Percentiles rank a stretch among this genome's conserved stretches.
Evolutionary conservation across 306 rosid genomes (phyloP).

Genomic region (Cucurbita maxima): DNA sequence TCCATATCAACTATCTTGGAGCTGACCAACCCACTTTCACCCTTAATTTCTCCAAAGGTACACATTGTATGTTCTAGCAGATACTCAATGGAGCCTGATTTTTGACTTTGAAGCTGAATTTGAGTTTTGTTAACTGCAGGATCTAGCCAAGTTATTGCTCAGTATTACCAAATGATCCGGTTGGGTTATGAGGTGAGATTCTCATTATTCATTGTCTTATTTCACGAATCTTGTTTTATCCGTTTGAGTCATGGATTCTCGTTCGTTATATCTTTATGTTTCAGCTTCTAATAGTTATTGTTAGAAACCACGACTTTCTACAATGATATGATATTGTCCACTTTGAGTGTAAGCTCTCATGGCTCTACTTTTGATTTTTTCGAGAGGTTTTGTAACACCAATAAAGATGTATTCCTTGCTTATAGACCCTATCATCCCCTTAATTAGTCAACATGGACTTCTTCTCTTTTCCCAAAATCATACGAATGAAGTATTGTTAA

Average conservation of each 20-base stretch:
- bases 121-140: slow-evolving; percentile 28
- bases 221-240: not conserved
- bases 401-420: too few relatives aligned
- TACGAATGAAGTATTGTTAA: too few relatives aligned
- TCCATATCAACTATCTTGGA: slow-evolving; percentile 90
- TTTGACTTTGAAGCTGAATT: not conserved
- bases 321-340: too few relatives aligned
- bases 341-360: too few relatives aligned
- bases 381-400: too few relatives aligned
- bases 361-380: too few relatives aligned
- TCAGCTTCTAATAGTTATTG: not conserved
- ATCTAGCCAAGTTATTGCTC: slow-evolving; percentile 89
- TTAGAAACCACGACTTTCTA: too few relatives aligned
- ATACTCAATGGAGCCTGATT: not conserved
- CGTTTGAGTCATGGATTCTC: not conserved
- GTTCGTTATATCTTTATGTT: not conserved
- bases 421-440: too few relatives aligned
- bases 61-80: not conserved
- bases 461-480: too few relatives aligned
- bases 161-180: slow-evolving; percentile 82
- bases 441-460: too few relatives aligned
- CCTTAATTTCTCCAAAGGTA: slow-evolving; percentile 89
- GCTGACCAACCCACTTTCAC: slow-evolving; percentile 98
- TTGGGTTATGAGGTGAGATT: slow-evolving; percentile 60
- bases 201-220: not conserved